Percentiles rank a stretch among this genome's conserved stretches.
phyloP scores from a whole-genome alignment of 495 filamentous ascomycete species.

The Lepidopterella palustris region DNA sequence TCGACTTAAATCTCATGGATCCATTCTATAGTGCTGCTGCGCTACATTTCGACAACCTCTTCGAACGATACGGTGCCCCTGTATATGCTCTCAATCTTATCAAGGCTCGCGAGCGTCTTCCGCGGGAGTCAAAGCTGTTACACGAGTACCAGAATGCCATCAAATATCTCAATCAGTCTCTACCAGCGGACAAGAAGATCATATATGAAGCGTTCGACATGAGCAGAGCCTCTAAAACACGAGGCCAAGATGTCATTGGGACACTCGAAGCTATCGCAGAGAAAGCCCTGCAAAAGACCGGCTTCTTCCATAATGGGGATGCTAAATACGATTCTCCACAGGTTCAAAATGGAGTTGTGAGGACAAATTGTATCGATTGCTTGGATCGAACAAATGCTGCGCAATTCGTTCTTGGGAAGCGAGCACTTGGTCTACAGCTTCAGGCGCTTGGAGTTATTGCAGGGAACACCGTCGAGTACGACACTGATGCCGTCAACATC shows the following conservation, averaged over 20 bases:
- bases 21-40: constrained; percentile 96
- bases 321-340: constrained; percentile 53
- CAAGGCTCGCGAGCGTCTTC: constrained; percentile 83
- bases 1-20: constrained; percentile 87
- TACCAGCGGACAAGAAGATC: constrained; percentile 77
- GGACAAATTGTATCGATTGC: constrained; percentile 98
- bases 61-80: constrained; percentile 86
- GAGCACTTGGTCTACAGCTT: constrained; percentile 84
- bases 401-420: constrained; percentile 97
- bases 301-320: constrained; percentile 91
- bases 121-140: constrained; percentile 84
- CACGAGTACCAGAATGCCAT: constrained; percentile 84
- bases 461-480: constrained; percentile 75
- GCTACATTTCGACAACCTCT: constrained; percentile 92
- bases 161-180: constrained; percentile 88
- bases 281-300: constrained; percentile 73
- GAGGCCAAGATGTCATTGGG: constrained; percentile 92
- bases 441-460: constrained; percentile 86
- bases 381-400: constrained; percentile 94
- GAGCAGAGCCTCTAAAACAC: constrained; percentile 87
- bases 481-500: constrained; percentile 89
- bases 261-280: constrained; percentile 85
- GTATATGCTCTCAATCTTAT: constrained; percentile 91
- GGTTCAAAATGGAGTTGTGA: constrained; percentile 87
- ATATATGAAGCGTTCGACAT: constrained; percentile 96